Percentiles rank a stretch among this genome's conserved stretches.
These are phyloP conservation scores for Daldinia concentrica DNA, from an alignment of 495 filamentous ascomycete species.

Conservation along the genomic window DNA sequence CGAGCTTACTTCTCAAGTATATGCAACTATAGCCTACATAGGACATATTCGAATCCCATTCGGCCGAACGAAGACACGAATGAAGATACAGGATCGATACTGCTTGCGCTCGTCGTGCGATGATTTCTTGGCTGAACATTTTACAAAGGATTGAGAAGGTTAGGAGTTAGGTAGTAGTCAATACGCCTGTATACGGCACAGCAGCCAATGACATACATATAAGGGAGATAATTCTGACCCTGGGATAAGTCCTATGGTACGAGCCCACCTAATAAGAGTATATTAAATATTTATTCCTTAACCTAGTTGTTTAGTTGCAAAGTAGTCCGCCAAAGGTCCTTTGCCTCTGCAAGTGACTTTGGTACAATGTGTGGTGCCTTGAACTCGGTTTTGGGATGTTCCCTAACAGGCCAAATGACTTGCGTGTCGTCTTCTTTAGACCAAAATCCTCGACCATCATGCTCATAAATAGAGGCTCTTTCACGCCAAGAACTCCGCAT, in stretches of 20 bases:
- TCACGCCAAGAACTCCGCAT: neutral
- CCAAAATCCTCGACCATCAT: neutral
- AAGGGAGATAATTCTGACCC: neutral
- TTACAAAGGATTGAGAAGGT: neutral
- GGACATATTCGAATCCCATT: neutral
- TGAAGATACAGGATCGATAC: neutral
- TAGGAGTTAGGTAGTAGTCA: neutral
- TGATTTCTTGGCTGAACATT: neutral
- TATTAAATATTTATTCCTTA: neutral
- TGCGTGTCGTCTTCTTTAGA: neutral
- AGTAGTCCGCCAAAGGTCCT: neutral
- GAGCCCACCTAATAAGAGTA: neutral
- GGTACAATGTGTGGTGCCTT: neutral
- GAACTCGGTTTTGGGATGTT: too few species aligned
- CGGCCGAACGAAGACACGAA: neutral
- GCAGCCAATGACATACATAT: neutral
- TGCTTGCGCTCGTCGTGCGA: neutral
- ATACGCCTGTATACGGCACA: neutral
- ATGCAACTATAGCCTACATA: neutral
- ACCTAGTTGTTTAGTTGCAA: neutral
- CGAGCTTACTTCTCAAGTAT: neutral
- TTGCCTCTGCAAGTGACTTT: neutral
- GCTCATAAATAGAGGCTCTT: neutral
- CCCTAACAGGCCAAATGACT: neutral
- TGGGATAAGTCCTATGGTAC: neutral